Base-by-base conservation (phyloP, 345 rosid genomes). In the Microthlaspi erraticum region DNA sequence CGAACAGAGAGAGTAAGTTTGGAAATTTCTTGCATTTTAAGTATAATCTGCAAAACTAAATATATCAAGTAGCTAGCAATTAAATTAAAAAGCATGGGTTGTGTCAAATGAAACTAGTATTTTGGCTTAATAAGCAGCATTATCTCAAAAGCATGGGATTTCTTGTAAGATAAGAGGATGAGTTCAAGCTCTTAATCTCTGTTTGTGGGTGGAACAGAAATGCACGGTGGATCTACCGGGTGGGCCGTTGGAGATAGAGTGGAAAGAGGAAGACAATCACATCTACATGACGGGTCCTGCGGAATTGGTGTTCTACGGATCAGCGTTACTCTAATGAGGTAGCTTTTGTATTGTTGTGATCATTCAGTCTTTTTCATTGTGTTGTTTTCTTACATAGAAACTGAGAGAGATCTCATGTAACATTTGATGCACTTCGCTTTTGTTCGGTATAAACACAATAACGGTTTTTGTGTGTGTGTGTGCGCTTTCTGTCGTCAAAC, bases 221-320 rank as follows among this genome's bases (percentile, higher is more conserved):
- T 94, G 98, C 83, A 89, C 74, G 0, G 99, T 91, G 51, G 98
- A 86, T 70, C 78, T 91, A 70, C 98, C 98, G 0, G 98, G 99
- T 44, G 93, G 99, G 10, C 96, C 98, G 3, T 74, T 94, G 81
- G 89, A 88, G 78, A 94, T 94, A 32, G 99, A 91, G 71, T 94
- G 99, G 99, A 84, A 81, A 66, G 87, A 88, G 63, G 83, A 81
- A 61, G 90, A 94, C 85, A 91, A 91, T 75, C 99, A 81, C 46
- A 78, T 89, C 11, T 86, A 88, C 83, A 91, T 89, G 98, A 91
- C 95, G 0, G 99, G 99, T 73, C 99, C 99, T 6, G 99, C 99
- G 7, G 95, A 91, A 19, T 56, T 56, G 44, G 99, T 85, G 70
- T 94, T 91, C 76, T 89, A 82, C 34, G 99, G 99, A 23, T 83